phyloP scores from a whole-genome alignment of 768 basidiomycete species.

The Sporobolomyces phaffii region DNA sequence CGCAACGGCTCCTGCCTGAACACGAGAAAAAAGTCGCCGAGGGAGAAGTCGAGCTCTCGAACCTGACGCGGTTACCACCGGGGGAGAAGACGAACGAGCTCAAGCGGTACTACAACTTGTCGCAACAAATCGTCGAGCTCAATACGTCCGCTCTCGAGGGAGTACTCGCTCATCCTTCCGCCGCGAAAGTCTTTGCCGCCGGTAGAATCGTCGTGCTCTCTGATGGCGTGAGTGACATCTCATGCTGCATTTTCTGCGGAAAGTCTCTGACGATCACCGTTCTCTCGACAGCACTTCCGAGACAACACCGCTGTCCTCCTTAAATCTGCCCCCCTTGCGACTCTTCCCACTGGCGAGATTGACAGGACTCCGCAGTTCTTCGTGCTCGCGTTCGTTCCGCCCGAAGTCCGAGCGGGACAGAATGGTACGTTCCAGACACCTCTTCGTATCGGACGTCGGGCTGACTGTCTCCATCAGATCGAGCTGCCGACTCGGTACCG shows the following conservation, averaged over 20 bases:
- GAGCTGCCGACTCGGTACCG: conserved; percentile 56
- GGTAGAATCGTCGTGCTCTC: conserved; percentile 80
- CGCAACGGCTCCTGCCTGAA: conserved; percentile 83
- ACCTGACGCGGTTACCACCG: conserved; percentile 29
- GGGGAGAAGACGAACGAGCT: conserved; percentile 56
- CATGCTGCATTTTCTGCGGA: background rate
- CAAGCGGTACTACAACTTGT: conserved; percentile 66
- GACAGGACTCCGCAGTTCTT: conserved; percentile 38
- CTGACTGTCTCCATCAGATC: conserved; percentile 50
- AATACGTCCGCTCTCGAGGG: conserved; percentile 62
- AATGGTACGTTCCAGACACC: background rate
- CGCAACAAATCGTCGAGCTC: conserved; percentile 56
- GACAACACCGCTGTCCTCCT: conserved; percentile 39
- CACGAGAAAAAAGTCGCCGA: conserved; percentile 82
- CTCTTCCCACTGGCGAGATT: conserved; percentile 27
- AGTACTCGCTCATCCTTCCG: conserved; percentile 59
- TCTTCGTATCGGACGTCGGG: background rate
- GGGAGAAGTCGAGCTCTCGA: conserved; percentile 38
- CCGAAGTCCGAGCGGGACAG: conserved; percentile 11
- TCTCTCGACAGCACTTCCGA: conserved; percentile 32
- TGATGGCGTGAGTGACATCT: conserved; percentile 59
- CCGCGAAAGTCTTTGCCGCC: conserved; percentile 59
- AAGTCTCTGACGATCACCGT: no score
- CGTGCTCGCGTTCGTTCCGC: conserved; percentile 39
- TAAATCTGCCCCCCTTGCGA: conserved; percentile 30